phyloP scores from a whole-genome alignment of 2,329 filamentous ascomycete genomes.

The Curvularia spicifera region DNA sequence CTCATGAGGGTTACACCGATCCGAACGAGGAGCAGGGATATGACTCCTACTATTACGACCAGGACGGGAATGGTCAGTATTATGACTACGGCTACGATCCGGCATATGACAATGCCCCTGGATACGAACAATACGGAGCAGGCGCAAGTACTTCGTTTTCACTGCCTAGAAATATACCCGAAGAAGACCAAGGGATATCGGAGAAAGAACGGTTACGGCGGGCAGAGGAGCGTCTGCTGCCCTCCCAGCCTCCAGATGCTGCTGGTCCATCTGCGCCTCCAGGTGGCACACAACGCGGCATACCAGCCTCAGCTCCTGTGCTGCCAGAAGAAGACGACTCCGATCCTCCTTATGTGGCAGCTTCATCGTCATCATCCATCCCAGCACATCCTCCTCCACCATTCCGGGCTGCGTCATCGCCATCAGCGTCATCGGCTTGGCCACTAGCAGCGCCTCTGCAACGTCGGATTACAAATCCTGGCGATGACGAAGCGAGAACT shows the following conservation, averaged over 20 bases:
- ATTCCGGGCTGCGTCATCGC: conserved; percentile 27
- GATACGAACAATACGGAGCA: conserved; percentile 36
- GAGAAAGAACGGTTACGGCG: conserved; percentile 83
- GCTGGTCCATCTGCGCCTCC: conserved; percentile 53
- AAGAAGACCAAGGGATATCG: conserved; percentile 67
- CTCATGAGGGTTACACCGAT: conserved; percentile 23
- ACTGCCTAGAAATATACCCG: conserved; percentile 61
- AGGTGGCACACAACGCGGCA: conserved; percentile 40
- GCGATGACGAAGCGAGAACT: conserved; percentile 24
- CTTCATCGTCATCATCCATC: conserved; percentile 31
- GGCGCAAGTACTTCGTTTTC: conserved; percentile 55
- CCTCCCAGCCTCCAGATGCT: conserved; percentile 73
- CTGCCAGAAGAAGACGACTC: conserved; percentile 44
- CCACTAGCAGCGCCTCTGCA: conserved; percentile 20
- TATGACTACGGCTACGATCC: conserved; percentile 45
- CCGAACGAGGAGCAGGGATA: conserved; percentile 27
- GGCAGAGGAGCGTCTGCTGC: conserved; percentile 79
- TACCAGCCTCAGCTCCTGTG: conserved; percentile 47
- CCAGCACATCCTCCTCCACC: conserved; percentile 36
- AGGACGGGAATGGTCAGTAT: conserved; percentile 42
- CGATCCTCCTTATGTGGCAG: conserved; percentile 29
- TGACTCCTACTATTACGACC: conserved; percentile 38
- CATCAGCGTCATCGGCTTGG: conserved; percentile 17
- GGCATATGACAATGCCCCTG: conserved; percentile 39
- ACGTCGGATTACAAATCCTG: conserved; percentile 19